Conservation (phyloP, 2,329 filamentous ascomycete genomes). For the Orbilia javanica region DNA sequence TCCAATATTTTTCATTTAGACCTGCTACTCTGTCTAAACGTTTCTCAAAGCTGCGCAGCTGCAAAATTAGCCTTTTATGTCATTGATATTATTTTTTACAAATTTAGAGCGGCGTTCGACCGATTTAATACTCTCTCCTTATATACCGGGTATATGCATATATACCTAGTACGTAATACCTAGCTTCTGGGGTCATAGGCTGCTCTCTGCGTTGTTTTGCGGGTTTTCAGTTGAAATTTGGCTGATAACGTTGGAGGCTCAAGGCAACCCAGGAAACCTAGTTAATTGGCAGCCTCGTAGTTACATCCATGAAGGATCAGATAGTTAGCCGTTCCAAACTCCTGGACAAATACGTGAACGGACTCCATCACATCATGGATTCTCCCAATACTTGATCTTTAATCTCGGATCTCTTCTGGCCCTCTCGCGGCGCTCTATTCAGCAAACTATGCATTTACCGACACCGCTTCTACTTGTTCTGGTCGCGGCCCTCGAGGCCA, state of each 20-base stretch:
- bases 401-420: background rate
- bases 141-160: too few relatives aligned
- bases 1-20: too few relatives aligned
- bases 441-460: constrained; percentile 19
- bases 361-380: background rate
- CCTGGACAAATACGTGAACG: background rate
- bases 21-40: too few relatives aligned
- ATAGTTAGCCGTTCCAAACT: background rate
- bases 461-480: background rate
- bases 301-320: constrained; percentile 27
- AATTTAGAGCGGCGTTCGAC: too few relatives aligned
- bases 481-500: background rate
- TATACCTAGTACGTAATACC: too few relatives aligned
- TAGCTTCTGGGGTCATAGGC: too few relatives aligned
- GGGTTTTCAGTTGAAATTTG: background rate
- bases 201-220: background rate
- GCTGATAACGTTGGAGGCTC: constrained; percentile 7
- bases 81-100: too few relatives aligned
- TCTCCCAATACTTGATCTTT: background rate
- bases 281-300: background rate
- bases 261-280: background rate
- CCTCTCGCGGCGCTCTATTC: background rate
- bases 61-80: too few relatives aligned
- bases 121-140: too few relatives aligned
- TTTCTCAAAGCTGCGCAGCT: too few relatives aligned